Evolutionary conservation across 164 flowering plant species (phyloP), one percentile per base, ranked within the genome.

Genomic region (Kalanchoe fedtschenkoi): DNA sequence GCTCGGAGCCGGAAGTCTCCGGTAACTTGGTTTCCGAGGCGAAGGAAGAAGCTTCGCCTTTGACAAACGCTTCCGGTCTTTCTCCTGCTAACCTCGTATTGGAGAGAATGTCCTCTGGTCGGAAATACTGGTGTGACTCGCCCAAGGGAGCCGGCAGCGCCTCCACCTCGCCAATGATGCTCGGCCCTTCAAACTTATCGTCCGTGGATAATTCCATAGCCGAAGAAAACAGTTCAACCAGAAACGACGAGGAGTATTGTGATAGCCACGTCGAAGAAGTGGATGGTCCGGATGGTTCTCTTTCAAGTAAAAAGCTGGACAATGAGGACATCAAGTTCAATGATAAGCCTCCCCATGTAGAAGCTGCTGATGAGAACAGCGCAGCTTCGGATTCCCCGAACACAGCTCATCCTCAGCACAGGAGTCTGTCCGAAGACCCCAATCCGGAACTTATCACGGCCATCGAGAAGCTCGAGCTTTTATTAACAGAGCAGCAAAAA

Each of bases 91-190:
- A 67, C 33, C 65, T 87, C 47, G 64, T 76, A 34, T 66, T 83
- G 51, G 97, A 91, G 42, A 80, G 77, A 67, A 62, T 81, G 55
- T 86, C 93, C 46, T 88, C 95, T 14, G 96, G 99, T 43, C 77
- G 87, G 7, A 84, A 62, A 67, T 85, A 79, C 61, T 90, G 95
- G 96, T 80, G 77, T 13, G 89, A 83, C 68, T 84, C 89, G 11
- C 86, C 91, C 35, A 87, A 72, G 75, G 76, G 42, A 26, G 17
- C 38, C 22, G 76, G 72, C 69, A 78, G 69, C 56, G n/a, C n/a
- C n/a, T 42, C 46, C 53, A 63, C 59, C 65, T 84, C 89, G 59
- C 92, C 87, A 17, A 26, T 61, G n/a, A 73, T 26, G 61, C 70
- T 66, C 43, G 69, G 66, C 17, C 75, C 42, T n/a, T 66, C 84